These are phyloP conservation scores for Salmacisia buchloeana DNA, from an alignment of 1,284 basidiomycete genomes.

Conservation along the genomic window DNA sequence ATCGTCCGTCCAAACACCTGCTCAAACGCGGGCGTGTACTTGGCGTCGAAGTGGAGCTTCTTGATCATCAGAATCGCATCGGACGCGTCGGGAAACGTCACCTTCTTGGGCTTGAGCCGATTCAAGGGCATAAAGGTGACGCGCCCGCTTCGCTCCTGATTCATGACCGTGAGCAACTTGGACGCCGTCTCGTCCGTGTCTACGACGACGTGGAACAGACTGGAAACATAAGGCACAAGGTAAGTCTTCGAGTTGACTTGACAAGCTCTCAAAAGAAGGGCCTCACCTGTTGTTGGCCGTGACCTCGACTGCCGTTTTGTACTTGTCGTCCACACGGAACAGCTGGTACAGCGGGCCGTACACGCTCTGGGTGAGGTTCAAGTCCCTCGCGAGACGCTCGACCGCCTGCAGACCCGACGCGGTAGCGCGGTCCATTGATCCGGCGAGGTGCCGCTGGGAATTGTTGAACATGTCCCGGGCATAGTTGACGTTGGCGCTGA, in stretches of 20 bases:
- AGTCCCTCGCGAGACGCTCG: constrained; percentile 69
- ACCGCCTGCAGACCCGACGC: constrained; percentile 78
- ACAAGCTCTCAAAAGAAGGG: background rate
- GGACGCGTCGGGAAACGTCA: constrained; percentile 60
- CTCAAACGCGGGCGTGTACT: constrained; percentile 76
- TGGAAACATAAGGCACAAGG: constrained; percentile 52
- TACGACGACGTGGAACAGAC: constrained; percentile 94
- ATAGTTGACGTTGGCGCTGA: constrained; percentile 69
- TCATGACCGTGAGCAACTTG: constrained; percentile 81
- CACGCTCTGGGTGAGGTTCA: constrained; percentile 65
- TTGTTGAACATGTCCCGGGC: constrained; percentile 73
- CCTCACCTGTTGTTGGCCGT: constrained; percentile 63
- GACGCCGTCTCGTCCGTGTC: constrained; percentile 89
- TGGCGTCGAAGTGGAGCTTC: constrained; percentile 72
- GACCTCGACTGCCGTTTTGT: constrained; percentile 86
- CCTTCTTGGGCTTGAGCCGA: constrained; percentile 72
- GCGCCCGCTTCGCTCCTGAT: constrained; percentile 79
- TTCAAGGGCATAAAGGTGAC: constrained; percentile 99
- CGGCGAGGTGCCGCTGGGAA: constrained; percentile 71
- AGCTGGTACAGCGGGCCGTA: constrained; percentile 90
- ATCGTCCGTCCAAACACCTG: constrained; percentile 98
- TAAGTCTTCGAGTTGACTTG: background rate
- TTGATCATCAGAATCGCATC: constrained; percentile 75
- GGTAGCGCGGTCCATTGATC: constrained; percentile 76
- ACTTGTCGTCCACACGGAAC: constrained; percentile 86